Conservation (phyloP, 176 grass and related monocot species). For the Eragrostis nindensis region DNA sequence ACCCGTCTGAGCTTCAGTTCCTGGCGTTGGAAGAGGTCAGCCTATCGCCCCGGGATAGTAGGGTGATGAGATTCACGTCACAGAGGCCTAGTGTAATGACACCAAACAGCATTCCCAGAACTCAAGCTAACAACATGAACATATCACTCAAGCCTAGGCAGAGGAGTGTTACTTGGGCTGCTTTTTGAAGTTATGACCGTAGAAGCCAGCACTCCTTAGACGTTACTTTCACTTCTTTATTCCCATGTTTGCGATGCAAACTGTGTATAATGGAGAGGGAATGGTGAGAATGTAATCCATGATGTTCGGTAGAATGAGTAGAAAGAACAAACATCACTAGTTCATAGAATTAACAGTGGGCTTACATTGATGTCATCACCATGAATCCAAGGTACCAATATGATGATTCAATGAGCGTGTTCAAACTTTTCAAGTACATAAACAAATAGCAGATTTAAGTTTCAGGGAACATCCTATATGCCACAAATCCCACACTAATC, state of each 20-base stretch:
- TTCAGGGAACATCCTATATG: too few species aligned
- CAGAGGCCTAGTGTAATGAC: slow-evolving; percentile 19
- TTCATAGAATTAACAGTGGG: slow-evolving; percentile 3
- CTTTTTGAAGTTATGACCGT: background rate
- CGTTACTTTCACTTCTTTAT: background rate
- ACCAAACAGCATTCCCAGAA: slow-evolving; percentile 31
- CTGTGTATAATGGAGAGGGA: background rate
- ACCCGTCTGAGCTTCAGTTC: slow-evolving; percentile 55
- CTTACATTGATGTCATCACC: background rate
- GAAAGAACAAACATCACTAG: background rate
- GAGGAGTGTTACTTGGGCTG: slow-evolving; percentile 47
- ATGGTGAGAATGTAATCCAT: background rate
- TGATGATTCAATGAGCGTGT: background rate
- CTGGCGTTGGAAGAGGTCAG: slow-evolving; percentile 50
- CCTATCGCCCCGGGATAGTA: slow-evolving; percentile 34
- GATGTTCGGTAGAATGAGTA: background rate
- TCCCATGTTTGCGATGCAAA: background rate
- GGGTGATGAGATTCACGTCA: slow-evolving; percentile 27
- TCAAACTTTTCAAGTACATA: background rate
- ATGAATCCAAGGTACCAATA: background rate
- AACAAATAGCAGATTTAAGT: background rate
- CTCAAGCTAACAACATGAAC: background rate
- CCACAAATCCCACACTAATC: too few species aligned
- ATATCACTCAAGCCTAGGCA: slow-evolving; percentile 33
- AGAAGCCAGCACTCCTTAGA: background rate